Base-by-base conservation (phyloP, 177 flowering plant genomes). In the Vitis hybrid region DNA sequence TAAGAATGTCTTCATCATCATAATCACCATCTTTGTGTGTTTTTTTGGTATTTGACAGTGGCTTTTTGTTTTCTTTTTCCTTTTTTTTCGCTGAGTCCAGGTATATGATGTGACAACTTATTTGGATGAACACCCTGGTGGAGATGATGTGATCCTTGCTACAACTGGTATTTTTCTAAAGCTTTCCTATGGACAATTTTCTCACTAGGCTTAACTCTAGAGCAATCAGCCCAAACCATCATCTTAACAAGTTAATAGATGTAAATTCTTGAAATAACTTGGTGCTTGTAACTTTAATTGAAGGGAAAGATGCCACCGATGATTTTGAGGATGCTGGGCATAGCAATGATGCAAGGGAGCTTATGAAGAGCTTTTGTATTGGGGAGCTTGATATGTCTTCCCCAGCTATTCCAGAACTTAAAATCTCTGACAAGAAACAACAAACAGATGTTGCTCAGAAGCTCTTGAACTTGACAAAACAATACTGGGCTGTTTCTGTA, bases 241-340 rank as follows among this genome's bases (percentile, higher is more conserved):
- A 14, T 24, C 60, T 24, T n/a, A 58, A 17, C 18, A 17, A 58
- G 60, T 7, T 54, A 13, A 59, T 24, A 5, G 41, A 27, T 55
- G 21, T n/a, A 20, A 58, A 56, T 55, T 54, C 70, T 69, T 64
- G 2, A 69, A 46, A 58, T 65, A 64, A 70, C 72, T 3, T 14
- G 3, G 9, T 74, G 1, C 58, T 58, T 66, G 13, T 30, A 30
- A 61, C 46, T 51, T 48, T 70, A 61, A 48, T 72, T 73, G 70
- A 48, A 91, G 98, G 92, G 15, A 90, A 79, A 80, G 98, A 94
- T 72, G 98, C 97, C n/a, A 90, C 89, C 4, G 95, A 94, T 51
- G 97, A 90, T n/a, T 94, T 94, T 65, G 92, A 94, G 77, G 98
- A 92, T 78, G 97, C 92, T 0, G 98, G 98, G 11, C 98, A 94